Evolutionary conservation across 305 asterid species (phyloP), one percentile per base, ranked within the genome.

Genomic region (Coffea humblotiana): DNA sequence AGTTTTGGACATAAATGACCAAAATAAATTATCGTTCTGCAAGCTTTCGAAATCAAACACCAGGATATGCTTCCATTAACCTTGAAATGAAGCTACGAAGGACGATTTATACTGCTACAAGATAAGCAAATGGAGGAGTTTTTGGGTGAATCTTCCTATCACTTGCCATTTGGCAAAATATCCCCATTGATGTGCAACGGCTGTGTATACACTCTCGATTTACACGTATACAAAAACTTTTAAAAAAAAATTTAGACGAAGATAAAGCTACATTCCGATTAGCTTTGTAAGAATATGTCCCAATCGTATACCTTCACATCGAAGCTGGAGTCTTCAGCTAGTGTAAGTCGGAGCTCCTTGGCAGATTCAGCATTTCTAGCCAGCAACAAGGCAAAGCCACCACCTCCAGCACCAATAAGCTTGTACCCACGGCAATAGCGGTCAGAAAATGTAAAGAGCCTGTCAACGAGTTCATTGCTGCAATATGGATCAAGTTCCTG

Each of bases 381-480:
- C 74, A 96, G 84, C 88, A 96, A 76, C 76, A 96, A 82, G 19
- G 98, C 99, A 73, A 96, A 96, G 5, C 98, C 99, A 25, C 99
- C 99, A 72, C 99, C 97, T 79, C 99, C 99, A 72, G 99, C 98
- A 58, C 99, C 99, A n/a, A 94, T 94, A 67, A 96, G 99, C 86
- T 96, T 96, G 90, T 91, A 94, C 29, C 99, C 99, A 65, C 82
- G 72, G 85, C 97, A 94, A 77, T 89, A 90, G 25, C 82, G 88
- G 82, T 90, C 90, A n/a, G 88, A 88, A 79, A 91, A 87, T 11
- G 92, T 88, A 69, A 96, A 96, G 23, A 94, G 94, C 76, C 82
- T 85, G 88, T 96, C 99, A 1, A 96, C 97, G 65, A 88, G 89
- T 83, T 88, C 95, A 29, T 91, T 96, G 91, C 99, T 96, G 94